Conservation (phyloP, 306 rosid genomes). For the Luffa acutangula region DNA sequence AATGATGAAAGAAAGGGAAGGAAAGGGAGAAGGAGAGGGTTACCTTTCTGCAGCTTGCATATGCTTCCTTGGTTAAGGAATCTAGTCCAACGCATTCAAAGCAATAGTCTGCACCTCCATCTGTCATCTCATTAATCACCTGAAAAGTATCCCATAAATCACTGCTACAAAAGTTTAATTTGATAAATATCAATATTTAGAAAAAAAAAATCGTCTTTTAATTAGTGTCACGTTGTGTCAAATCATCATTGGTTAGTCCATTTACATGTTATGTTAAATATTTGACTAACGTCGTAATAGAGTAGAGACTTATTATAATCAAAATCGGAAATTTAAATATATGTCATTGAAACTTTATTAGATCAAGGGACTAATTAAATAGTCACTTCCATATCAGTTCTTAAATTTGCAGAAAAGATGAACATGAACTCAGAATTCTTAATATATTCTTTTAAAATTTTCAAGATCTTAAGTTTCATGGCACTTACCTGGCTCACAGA, state of each 20-base stretch:
- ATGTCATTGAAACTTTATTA: no score
- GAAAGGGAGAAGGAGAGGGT: no score
- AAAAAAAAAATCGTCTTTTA: no score
- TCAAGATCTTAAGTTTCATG: not conserved
- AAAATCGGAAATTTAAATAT: no score
- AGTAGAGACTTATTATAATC: no score
- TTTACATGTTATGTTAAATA: no score
- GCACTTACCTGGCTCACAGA: slow-evolving; percentile 58
- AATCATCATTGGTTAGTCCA: no score
- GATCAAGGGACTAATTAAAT: no score
- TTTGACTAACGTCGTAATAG: no score
- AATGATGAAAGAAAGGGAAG: slow-evolving; percentile 45
- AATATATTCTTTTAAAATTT: not conserved
- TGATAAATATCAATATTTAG: not conserved
- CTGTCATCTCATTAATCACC: slow-evolving; percentile 54
- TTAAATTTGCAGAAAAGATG: no score
- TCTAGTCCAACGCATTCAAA: slow-evolving; percentile 71
- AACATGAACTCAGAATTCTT: not conserved
- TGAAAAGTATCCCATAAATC: slow-evolving; percentile 1
- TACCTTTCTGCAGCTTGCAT: slow-evolving; percentile 75
- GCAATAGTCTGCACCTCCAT: slow-evolving; percentile 77
- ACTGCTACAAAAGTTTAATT: not conserved
- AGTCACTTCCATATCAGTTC: no score
- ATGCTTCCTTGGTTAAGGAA: slow-evolving; percentile 69
- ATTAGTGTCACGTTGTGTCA: no score